Evolutionary conservation across 2,329 filamentous ascomycete species (phyloP).

Genomic region (Alternaria gaisen): DNA sequence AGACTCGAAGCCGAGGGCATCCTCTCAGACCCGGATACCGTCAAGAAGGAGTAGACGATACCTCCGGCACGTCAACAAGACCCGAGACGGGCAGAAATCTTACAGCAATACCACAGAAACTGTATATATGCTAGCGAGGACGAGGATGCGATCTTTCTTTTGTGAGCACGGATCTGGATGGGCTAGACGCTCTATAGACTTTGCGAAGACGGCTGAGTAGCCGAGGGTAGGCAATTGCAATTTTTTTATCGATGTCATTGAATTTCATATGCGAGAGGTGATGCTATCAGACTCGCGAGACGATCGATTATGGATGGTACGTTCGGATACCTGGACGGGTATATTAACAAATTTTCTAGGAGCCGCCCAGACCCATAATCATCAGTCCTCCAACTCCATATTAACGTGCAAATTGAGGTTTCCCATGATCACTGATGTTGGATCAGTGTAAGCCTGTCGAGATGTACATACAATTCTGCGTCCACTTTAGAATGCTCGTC

Average conservation of each 20-base stretch:
- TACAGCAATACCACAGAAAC: conserved; percentile 12
- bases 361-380: not conserved
- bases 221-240: conserved; percentile 14
- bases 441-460: no score
- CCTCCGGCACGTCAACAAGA: not conserved
- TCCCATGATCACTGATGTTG: no score
- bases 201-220: conserved; percentile 6
- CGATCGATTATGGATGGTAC: not conserved
- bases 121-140: conserved; percentile 16
- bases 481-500: no score
- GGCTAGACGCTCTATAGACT: conserved; percentile 17
- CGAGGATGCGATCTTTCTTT: conserved; percentile 12
- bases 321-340: no score
- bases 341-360: not conserved
- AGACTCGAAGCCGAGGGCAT: conserved; percentile 96
- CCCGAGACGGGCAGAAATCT: not conserved
- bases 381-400: not conserved
- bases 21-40: conserved; percentile 76
- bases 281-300: not conserved
- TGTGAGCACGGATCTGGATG: conserved; percentile 18
- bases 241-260: not conserved
- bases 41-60: conserved; percentile 52
- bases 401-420: not conserved
- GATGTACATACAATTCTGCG: no score
- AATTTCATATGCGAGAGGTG: not conserved